Base-by-base conservation (phyloP, 441 rosid genomes). In the Hura crepitans region DNA sequence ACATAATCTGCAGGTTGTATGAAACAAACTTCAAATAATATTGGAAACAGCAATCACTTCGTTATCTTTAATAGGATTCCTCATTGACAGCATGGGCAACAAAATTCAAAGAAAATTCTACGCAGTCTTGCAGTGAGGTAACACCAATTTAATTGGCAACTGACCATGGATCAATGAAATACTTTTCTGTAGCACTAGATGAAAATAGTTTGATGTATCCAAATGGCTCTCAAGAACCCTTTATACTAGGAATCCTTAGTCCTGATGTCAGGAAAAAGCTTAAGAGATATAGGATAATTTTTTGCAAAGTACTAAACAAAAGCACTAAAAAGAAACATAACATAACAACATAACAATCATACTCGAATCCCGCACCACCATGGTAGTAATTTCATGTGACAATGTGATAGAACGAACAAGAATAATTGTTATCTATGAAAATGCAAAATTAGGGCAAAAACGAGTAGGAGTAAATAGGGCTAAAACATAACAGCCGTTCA, bases 391-490 rank as follows among this genome's bases (percentile, higher is more conserved):
- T 39, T 55, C 60, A 12, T 12, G 33, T 13, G 18, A 55, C 27
- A 13, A 54, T 54, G 30, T 54, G 59, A 54, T 54, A 12, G 59
- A 30, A 54, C 59, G 25, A 54, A 54, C 30, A 54, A 54, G 28
- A 30, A 54, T 22, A 10, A 22, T 54, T 54, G 23, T 17, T 25
- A 54, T 23, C 30, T 54, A 17, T 54, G 3, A 23, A n/a, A n/a
- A 54, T 54, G 28, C 59, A 54, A 15, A 54, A 11, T 25, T 14
- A 22, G 59, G 59, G 30, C 10, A 12, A 25, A 23, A 54, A 23
- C 4, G 10, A 54, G 23, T 6, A 35, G 39, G 3, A 35, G 39
- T 8, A 35, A 35, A 35, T 35, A 2, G n/a, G n/a, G n/a, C n/a
- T n/a, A n/a, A n/a, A n/a, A 35, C 7, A 35, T 35, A 35, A 35